These are phyloP conservation scores for Actinomucor elegans DNA, from an alignment of 371 early-diverging fungal species.

Conservation along the genomic window DNA sequence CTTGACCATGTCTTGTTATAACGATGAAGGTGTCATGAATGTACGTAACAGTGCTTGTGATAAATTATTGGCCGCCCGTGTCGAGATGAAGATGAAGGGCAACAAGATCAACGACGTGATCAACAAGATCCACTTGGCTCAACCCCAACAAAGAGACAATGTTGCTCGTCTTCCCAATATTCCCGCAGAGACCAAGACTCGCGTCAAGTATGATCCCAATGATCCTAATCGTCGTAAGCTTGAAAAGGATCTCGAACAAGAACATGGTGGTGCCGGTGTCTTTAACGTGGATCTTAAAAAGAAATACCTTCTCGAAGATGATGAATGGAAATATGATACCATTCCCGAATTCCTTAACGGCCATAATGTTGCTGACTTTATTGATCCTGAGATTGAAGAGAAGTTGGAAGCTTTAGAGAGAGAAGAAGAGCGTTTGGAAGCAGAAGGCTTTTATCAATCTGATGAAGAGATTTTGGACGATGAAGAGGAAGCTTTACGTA, in stretches of 20 bases:
- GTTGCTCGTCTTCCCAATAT: conserved; percentile 83
- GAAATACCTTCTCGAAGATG: conserved; percentile 78
- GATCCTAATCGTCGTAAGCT: conserved; percentile 85
- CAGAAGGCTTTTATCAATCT: conserved; percentile 93
- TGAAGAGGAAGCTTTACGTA: conserved; percentile 76
- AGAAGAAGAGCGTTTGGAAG: conserved; percentile 93
- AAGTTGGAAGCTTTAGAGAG: conserved; percentile 94
- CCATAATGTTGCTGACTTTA: conserved; percentile 99
- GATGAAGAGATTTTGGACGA: conserved; percentile 72
- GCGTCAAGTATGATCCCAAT: conserved; percentile 73
- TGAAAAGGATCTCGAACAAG: conserved; percentile 89
- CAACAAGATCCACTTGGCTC: conserved; percentile 93
- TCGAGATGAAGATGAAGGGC: conserved; percentile 93
- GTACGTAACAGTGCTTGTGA: conserved; percentile 94
- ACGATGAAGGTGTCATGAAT: conserved; percentile 96
- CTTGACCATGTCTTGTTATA: conserved; percentile 85
- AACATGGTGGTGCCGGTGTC: conserved; percentile 95
- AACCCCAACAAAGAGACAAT: conserved; percentile 86
- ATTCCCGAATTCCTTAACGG: conserved; percentile 99
- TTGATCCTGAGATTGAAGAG: conserved; percentile 97
- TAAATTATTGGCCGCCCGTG: conserved; percentile 87
- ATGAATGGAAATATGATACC: conserved; percentile 97
- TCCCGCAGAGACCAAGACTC: conserved; percentile 72
- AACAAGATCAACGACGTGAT: conserved; percentile 91
- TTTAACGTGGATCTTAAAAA: conserved; percentile 92